These are phyloP conservation scores for Aureobasidium sp. DNA, from an alignment of 2,329 filamentous ascomycete species.

Conservation along the genomic window DNA sequence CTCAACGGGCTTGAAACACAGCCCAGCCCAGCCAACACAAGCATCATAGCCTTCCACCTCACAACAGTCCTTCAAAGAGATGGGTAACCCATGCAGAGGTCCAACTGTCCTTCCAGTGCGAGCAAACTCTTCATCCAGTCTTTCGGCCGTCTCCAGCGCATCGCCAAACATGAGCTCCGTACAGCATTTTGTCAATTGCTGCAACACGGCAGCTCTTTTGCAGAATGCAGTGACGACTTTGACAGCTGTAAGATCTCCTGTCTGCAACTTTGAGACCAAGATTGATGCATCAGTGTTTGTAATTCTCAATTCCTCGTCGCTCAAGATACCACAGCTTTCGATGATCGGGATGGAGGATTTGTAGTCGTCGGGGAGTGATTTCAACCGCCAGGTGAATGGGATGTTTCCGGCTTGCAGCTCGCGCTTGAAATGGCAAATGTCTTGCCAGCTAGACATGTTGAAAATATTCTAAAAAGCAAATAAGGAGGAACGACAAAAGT, in stretches of 20 bases:
- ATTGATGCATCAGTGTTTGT: constrained; percentile 42
- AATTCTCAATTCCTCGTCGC: constrained; percentile 43
- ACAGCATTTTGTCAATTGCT: constrained; percentile 27
- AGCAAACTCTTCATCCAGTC: constrained; percentile 22
- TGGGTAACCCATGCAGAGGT: constrained; percentile 46
- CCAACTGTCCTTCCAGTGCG: constrained; percentile 20
- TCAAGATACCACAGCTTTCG: constrained; percentile 41
- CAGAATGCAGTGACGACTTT: constrained; percentile 35
- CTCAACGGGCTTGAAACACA: constrained; percentile 18
- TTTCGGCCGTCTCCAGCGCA: constrained; percentile 22
- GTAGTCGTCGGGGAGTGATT: neutral
- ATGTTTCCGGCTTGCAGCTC: neutral
- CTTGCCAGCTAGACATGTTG: constrained; percentile 5
- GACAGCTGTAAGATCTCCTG: constrained; percentile 23
- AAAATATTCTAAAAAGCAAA: fast-evolving
- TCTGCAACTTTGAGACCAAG: constrained; percentile 30
- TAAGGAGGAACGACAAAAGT: neutral
- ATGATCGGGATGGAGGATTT: constrained; percentile 4
- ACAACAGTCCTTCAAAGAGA: constrained; percentile 50
- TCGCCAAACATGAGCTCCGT: constrained; percentile 39
- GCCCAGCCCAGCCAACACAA: constrained; percentile 29
- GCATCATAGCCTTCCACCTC: constrained; percentile 31
- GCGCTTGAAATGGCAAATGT: constrained; percentile 6
- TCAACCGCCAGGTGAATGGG: neutral
- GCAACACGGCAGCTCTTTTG: constrained; percentile 30